A percentile compares a stretch with the other conserved stretches of the same genome.
Evolutionary conservation across 345 rosid genomes (phyloP).

Genomic region (Toxicodendron radicans): DNA sequence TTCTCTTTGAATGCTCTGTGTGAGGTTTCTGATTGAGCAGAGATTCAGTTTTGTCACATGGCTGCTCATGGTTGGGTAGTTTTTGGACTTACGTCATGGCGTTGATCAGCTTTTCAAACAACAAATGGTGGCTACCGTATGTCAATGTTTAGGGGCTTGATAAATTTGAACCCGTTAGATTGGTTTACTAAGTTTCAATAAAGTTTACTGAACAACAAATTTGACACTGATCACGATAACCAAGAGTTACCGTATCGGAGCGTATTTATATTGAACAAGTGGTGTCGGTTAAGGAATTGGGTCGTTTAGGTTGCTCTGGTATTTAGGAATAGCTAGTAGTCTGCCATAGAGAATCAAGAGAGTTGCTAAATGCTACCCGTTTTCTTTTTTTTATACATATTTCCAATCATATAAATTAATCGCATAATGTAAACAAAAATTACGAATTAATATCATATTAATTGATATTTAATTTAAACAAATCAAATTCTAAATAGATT

Average conservation of each 20-base stretch:
- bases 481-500: no score
- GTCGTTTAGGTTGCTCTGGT: no score
- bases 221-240: slow-evolving; percentile 13
- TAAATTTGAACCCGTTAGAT: slow-evolving; percentile 12
- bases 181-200: neutral
- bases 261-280: neutral
- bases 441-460: no score
- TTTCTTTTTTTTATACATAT: no score
- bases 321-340: no score
- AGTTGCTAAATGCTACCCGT: no score
- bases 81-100: slow-evolving; percentile 37
- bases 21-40: neutral
- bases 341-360: no score
- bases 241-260: neutral
- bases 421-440: no score
- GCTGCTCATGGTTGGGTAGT: slow-evolving; percentile 32
- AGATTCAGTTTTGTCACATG: slow-evolving; percentile 36
- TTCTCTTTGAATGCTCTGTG: slow-evolving; percentile 14
- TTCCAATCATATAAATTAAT: no score
- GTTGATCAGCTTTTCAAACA: slow-evolving; percentile 36
- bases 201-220: neutral
- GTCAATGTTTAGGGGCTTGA: slow-evolving; percentile 1
- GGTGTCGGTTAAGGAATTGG: no score
- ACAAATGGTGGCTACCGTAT: slow-evolving; percentile 11
- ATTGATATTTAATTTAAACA: no score